phyloP scores from a whole-genome alignment of 768 basidiomycete genomes.

The Leccinellum luteum region DNA sequence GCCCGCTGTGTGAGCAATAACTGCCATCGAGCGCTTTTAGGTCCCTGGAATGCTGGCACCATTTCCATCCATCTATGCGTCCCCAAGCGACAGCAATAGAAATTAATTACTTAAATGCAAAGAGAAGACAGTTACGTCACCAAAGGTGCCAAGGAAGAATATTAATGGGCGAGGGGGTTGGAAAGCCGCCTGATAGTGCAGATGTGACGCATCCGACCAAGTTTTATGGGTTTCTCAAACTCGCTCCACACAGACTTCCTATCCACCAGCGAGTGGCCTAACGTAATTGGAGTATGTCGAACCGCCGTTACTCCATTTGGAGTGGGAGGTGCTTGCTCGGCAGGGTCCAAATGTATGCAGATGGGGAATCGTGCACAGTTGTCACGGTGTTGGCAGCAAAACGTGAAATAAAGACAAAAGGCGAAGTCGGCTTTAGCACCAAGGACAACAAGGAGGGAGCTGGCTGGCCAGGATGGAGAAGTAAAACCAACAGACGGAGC shows the following conservation, averaged over 20 bases:
- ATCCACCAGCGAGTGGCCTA: constrained; percentile 64
- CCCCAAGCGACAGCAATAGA: not conserved
- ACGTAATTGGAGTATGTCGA: constrained; percentile 63
- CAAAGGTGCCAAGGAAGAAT: not conserved
- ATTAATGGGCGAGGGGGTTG: not conserved
- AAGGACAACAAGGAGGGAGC: constrained; percentile 60
- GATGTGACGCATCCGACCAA: constrained; percentile 36
- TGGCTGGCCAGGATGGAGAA: constrained; percentile 66
- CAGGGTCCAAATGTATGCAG: constrained; percentile 46
- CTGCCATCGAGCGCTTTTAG: not conserved
- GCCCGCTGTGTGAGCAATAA: not conserved
- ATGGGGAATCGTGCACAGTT: constrained; percentile 48
- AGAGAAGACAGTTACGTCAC: not conserved
- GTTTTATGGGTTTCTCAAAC: constrained; percentile 54
- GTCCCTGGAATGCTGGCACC: not conserved
- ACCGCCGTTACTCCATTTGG: constrained; percentile 61
- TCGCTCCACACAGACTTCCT: constrained; percentile 60
- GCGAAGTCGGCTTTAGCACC: constrained; percentile 33
- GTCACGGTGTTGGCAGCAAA: constrained; percentile 37
- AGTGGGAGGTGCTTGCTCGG: constrained; percentile 68
- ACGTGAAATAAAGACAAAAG: constrained; percentile 42
- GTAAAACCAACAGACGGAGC: constrained; percentile 69
- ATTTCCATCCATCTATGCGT: not conserved
- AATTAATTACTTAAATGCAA: not conserved
- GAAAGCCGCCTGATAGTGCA: not conserved